phyloP scores from a whole-genome alignment of 1,284 basidiomycete genomes.

The Microbotryum saponariae region DNA sequence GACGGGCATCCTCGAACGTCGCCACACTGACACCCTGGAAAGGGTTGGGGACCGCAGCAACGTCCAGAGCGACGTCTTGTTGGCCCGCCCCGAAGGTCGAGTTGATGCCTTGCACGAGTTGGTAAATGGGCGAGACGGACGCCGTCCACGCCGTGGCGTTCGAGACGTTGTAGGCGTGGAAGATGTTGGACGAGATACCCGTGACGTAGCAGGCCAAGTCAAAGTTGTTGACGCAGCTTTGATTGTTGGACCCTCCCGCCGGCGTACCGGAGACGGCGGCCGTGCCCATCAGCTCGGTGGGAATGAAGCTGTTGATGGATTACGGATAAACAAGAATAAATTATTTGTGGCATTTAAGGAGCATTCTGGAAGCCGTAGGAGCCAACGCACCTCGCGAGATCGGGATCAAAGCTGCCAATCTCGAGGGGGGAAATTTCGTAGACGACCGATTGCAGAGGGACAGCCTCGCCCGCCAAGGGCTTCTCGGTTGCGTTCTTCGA shows the following conservation, averaged over 20 bases:
- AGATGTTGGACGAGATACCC: conserved; percentile 42
- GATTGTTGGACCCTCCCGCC: conserved; percentile 49
- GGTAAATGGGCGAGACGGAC: conserved; percentile 37
- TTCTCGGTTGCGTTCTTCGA: conserved; percentile 10
- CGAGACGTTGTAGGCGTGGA: conserved; percentile 16
- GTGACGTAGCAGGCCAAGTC: conserved; percentile 51
- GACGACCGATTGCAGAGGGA: conserved; percentile 22
- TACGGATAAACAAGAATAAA: no score
- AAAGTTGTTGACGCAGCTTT: conserved; percentile 55
- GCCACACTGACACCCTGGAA: conserved; percentile 21
- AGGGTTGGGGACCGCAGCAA: conserved; percentile 30
- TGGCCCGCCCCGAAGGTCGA: conserved; percentile 25
- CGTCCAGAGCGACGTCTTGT: conserved; percentile 15
- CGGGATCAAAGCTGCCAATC: conserved; percentile 60
- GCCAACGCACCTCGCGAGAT: conserved; percentile 42
- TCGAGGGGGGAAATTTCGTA: conserved; percentile 46
- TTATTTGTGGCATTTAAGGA: no score
- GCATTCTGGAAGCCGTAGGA: no score
- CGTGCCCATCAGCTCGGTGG: conserved; percentile 54
- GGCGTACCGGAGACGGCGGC: conserved; percentile 50
- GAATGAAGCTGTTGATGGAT: conserved; percentile 47
- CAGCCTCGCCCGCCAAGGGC: background rate
- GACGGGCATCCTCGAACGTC: conserved; percentile 27
- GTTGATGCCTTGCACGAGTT: conserved; percentile 35
- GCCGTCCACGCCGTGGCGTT: conserved; percentile 28